Conservation (phyloP, 208 protist genomes). For the Trypanosoma melophagium region DNA sequence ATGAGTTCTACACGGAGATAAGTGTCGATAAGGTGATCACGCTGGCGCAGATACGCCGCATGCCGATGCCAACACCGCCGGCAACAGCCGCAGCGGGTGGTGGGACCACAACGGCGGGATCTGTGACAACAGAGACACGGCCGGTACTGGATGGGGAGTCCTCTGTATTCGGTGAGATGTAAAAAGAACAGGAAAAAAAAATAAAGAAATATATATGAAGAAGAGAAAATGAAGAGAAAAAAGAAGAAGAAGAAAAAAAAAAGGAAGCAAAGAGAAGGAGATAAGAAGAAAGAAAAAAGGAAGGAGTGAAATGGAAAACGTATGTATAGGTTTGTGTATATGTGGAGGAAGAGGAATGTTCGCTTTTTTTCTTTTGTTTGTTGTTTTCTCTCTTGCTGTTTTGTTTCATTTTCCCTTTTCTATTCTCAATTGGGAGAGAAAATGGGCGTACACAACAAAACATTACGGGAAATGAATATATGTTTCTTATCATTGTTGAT, state of each 20-base stretch:
- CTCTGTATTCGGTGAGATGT: conserved; percentile 10
- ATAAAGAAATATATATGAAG: not conserved
- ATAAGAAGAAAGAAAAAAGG: not conserved
- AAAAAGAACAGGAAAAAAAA: not conserved
- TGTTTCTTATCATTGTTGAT: not conserved
- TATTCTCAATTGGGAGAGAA: too few relatives aligned
- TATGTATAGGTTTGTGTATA: not conserved
- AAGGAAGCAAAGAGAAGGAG: conserved; percentile 6
- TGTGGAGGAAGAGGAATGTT: not conserved
- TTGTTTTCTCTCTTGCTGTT: not conserved
- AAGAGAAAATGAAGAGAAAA: conserved; percentile 9
- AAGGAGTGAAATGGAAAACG: too few relatives aligned
- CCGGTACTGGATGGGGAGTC: not conserved
- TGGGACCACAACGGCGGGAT: too few relatives aligned
- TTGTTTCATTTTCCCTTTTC: too few relatives aligned
- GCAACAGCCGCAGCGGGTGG: not conserved
- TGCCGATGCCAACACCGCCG: conserved; percentile 28
- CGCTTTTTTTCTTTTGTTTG: conserved; percentile 5
- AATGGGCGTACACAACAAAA: too few relatives aligned
- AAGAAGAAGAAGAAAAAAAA: conserved; percentile 12
- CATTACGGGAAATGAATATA: not conserved
- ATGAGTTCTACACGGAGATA: conserved; percentile 74
- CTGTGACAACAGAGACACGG: too few relatives aligned
- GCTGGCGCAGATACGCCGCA: conserved; percentile 41
- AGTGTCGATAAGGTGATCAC: conserved; percentile 48